Evolutionary conservation across 495 filamentous ascomycete species (phyloP), one percentile per base, ranked within the genome.

Genomic region (Penicillium cosmopolitanum): DNA sequence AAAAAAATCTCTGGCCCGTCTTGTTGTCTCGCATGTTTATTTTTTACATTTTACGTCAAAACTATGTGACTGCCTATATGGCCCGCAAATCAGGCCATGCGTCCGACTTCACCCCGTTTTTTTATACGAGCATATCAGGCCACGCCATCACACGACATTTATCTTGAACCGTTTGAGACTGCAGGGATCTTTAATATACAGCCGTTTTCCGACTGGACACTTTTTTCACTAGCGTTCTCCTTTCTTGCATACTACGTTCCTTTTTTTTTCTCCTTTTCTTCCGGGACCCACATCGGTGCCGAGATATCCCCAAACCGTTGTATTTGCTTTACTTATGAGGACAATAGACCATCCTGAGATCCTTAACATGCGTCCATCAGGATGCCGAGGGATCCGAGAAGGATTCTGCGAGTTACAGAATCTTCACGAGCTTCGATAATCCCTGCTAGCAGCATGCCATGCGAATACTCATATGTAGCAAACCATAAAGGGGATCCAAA

Each of bases 351-450:
- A 8, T 31, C 8, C 5, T 2, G 28, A 31, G 28, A 6, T 9
- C 8, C 28, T 8, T 31, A 8, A 40, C 15, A 40, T 40, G 36
- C 36, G 11, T 40, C 36, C 5, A 13, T 12, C 11, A 13, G 36
- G 36, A 40, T 40, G 36, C 36, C 36, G 36, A 40, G 36, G 8
- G 42, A 44, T 44, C 42, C 42, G 42, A 44, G 36, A 40, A 31
- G 15, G 11, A 38, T 38, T 9, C 11, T n/a, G 11, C 12, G 11
- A n/a, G 36, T 5, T n/a, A 13, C 36, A 31, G 36, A 38, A 38
- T 13, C 11, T 38, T 38, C 12, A 19, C 16, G 16, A 18, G 42
- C 16, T n/a, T 44, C 16, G 21, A 25, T 13, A 28, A 50, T 50
- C 28, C 47, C 33, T 51, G 25, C 23, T 18, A 34, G 4, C 15